Evolutionary conservation across 306 rosid genomes (phyloP), one percentile per base, ranked within the genome.

Genomic region (Vigna nakashimae): DNA sequence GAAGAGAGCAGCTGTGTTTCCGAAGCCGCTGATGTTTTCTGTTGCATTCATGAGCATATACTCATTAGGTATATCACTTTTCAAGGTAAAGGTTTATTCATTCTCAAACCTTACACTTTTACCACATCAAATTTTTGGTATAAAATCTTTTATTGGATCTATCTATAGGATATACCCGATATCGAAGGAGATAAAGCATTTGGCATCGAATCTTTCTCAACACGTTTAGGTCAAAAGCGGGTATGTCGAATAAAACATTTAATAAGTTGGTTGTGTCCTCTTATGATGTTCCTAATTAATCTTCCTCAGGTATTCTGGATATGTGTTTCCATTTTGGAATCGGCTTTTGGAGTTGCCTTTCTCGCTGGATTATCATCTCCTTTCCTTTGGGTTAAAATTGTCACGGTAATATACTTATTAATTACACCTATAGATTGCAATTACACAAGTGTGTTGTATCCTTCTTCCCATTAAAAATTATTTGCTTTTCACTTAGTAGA

Each of bases 141-240:
- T n/a, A 9, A 64, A n/a, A 15, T 0, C 2, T 32, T 32, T 38
- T 17, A 9, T 13, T 9, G 4, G 9, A 9, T 75, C 67, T 68
- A 49, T 69, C 42, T 36, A 7, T 64, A 93, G 98, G 98, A 93
- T 64, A 89, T 91, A 82, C 98, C 98, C 57, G 98, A 91, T 75
- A 88, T 91, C 32, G 94, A 93, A 81, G 98, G 98, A 67, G 96
- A 93, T 81, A 84, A 49, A 72, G 80, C 84, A 74, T 89, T 53
- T 57, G 96, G 93, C 50, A 85, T 93, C 69, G 83, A 74, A 67
- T 85, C 94, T 0, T 85, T 89, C 83, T 69, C 97, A 71, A 88
- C 88, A 51, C 90, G 88, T 51, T 64, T 91, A 78, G 97, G 98
- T 78, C 90, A 84, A 80, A 63, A 84, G 50, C 79, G 69, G 89